Evolutionary conservation across 495 filamentous ascomycete genomes (phyloP).

Genomic region (Ramalina peruviana): DNA sequence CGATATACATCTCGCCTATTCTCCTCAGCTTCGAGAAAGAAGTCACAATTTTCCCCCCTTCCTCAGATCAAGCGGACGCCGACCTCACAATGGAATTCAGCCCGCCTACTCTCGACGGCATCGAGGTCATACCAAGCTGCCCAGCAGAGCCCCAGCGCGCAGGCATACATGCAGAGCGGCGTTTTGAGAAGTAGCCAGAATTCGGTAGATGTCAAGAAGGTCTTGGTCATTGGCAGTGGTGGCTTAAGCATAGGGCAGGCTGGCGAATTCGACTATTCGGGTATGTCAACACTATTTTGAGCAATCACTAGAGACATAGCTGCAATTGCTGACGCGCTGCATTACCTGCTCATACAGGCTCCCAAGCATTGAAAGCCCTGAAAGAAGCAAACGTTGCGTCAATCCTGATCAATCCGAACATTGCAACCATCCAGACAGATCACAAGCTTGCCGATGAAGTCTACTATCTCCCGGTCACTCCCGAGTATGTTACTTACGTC

Average conservation of each 20-base stretch:
- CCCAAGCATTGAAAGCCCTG: conserved; percentile 90
- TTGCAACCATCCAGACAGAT: conserved; percentile 95
- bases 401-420: conserved; percentile 95
- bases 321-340: conserved; percentile 15
- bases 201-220: conserved; percentile 87
- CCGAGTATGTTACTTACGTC: conserved; percentile 94
- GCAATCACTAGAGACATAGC: background rate
- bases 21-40: no score
- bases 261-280: conserved; percentile 97
- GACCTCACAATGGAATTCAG: no score
- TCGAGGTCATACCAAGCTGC: conserved; percentile 23
- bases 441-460: conserved; percentile 96
- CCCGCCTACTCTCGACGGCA: no score
- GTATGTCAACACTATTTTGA: conserved; percentile 28
- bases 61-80: no score
- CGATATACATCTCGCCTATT: no score
- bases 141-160: conserved; percentile 55
- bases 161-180: conserved; percentile 79
- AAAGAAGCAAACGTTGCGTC: conserved; percentile 93
- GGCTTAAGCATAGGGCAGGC: conserved; percentile 93
- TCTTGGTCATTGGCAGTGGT: conserved; percentile 83
- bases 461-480: conserved; percentile 94
- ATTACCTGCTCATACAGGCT: conserved; percentile 60
- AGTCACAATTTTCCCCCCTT: no score
- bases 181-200: conserved; percentile 58